These are phyloP conservation scores for Magnusiomyces ingens DNA, from an alignment of 1,139 yeast species.

Conservation along the genomic window DNA sequence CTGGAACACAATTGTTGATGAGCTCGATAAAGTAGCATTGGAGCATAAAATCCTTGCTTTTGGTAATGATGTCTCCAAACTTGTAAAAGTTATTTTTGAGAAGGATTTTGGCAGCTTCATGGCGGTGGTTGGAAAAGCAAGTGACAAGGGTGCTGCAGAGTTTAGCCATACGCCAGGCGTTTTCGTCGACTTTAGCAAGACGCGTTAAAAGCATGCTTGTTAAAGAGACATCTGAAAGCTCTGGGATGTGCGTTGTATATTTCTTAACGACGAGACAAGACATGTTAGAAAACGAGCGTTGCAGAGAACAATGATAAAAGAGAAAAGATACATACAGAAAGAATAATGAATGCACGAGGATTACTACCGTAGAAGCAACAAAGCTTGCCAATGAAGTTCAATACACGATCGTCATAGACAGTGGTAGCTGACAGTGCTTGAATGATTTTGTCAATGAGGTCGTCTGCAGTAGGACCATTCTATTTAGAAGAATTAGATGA, in stretches of 20 bases:
- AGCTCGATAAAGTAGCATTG: conserved; percentile 14
- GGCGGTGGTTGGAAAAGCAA: conserved; percentile 9
- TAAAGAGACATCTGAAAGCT: conserved; percentile 8
- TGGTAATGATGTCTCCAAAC: conserved; percentile 10
- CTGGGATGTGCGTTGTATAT: conserved; percentile 9
- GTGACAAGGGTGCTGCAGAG: conserved; percentile 10
- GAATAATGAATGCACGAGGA: conserved; percentile 13
- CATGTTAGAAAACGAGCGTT: neutral
- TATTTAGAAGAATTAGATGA: neutral
- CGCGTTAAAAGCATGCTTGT: conserved; percentile 12
- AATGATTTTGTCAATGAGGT: neutral
- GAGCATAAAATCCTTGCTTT: conserved; percentile 9
- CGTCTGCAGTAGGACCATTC: neutral
- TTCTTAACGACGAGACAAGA: conserved; percentile 4
- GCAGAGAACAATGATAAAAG: neutral
- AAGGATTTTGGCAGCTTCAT: conserved; percentile 12
- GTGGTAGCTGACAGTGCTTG: neutral
- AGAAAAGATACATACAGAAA: conserved; percentile 9
- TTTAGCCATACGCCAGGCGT: conserved; percentile 16
- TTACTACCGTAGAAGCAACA: conserved; percentile 15
- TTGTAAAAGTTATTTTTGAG: conserved; percentile 8
- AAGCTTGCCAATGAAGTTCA: conserved; percentile 5
- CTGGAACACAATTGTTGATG: conserved; percentile 9
- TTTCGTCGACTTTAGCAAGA: conserved; percentile 8
- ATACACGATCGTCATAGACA: neutral